Evolutionary conservation across 192 early-diverging fungal genomes (phyloP).

Genomic region (Phlyctochytrium bullatum): DNA sequence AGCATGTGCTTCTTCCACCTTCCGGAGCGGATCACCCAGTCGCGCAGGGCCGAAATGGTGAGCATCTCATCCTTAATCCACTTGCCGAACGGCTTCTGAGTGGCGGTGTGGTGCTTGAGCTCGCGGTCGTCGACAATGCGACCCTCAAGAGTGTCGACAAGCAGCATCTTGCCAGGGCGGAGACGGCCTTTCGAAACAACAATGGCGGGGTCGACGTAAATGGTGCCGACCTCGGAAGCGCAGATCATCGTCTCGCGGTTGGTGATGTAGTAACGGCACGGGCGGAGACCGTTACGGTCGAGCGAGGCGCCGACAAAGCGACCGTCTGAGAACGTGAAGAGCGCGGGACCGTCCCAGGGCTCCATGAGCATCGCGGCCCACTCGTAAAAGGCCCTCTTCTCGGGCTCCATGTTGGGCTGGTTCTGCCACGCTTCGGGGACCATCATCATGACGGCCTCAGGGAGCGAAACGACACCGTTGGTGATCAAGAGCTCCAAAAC

Average conservation of each 20-base stretch:
- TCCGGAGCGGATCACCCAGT: constrained; percentile 47
- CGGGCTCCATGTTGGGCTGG: constrained; percentile 76
- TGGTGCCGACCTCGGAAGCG: constrained; percentile 94
- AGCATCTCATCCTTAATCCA: constrained; percentile 89
- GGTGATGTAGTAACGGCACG: constrained; percentile 97
- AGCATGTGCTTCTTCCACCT: constrained; percentile 37
- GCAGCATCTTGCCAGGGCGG: constrained; percentile 94
- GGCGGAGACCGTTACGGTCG: constrained; percentile 95
- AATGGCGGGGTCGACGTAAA: constrained; percentile 73
- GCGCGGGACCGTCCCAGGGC: constrained; percentile 96
- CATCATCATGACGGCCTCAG: constrained; percentile 99
- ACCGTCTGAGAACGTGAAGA: constrained; percentile 97
- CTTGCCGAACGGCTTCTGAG: constrained; percentile 68
- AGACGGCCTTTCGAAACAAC: constrained; percentile 89
- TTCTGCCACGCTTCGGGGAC: constrained; percentile 98
- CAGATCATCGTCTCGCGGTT: constrained; percentile 93
- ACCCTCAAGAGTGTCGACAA: constrained; percentile 92
- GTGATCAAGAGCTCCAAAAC: constrained; percentile 92
- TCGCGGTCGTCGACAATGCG: constrained; percentile 84
- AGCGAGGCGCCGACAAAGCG: constrained; percentile 97
- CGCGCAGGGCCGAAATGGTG: constrained; percentile 56
- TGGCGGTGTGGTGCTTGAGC: constrained; percentile 68
- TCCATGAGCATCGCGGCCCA: constrained; percentile 99
- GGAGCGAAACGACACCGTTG: constrained; percentile 85
- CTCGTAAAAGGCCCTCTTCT: constrained; percentile 92